phyloP scores from a whole-genome alignment of 495 filamentous ascomycete species.

The Pyrenula aspistea region DNA sequence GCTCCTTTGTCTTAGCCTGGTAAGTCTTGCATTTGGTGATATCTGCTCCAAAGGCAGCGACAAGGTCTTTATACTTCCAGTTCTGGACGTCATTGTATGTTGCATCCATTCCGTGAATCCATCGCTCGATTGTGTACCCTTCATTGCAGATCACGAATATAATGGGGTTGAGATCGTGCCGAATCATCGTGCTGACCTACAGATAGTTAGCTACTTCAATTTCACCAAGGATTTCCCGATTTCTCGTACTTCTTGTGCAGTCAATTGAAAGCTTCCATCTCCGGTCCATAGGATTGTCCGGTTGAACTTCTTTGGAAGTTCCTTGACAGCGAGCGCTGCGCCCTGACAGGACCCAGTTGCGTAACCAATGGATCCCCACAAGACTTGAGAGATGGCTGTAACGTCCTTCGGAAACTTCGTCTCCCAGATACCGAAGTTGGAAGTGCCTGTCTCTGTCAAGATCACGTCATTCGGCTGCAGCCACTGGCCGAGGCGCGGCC shows the following conservation, averaged over 20 bases:
- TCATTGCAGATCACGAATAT: slow-evolving; percentile 53
- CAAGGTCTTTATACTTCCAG: slow-evolving; percentile 63
- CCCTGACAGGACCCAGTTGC: slow-evolving; percentile 70
- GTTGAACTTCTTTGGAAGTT: slow-evolving; percentile 25
- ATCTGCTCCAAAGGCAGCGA: slow-evolving; percentile 53
- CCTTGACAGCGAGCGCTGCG: slow-evolving; percentile 58
- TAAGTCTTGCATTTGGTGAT: slow-evolving; percentile 48
- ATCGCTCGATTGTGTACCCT: slow-evolving; percentile 45
- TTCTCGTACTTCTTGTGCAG: slow-evolving; percentile 77
- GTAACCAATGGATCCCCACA: slow-evolving; percentile 85
- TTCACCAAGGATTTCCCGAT: too few species aligned
- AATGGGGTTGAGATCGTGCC: slow-evolving; percentile 64
- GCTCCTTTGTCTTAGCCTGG: slow-evolving; percentile 56
- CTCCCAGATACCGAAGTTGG: slow-evolving; percentile 85
- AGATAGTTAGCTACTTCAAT: too few species aligned
- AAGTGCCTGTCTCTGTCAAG: slow-evolving; percentile 80
- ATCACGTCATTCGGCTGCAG: slow-evolving; percentile 65
- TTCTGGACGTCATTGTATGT: slow-evolving; percentile 67
- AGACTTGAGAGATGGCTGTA: slow-evolving; percentile 67
- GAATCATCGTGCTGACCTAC: slow-evolving; percentile 77
- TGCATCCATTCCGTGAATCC: slow-evolving; percentile 52
- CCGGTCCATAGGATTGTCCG: slow-evolving; percentile 76
- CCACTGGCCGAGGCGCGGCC: slow-evolving; percentile 72
- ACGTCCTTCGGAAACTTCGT: slow-evolving; percentile 68
- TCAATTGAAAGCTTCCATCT: slow-evolving; percentile 78